Conservation (phyloP, 805 yeast genomes). For the Kodamaea laetipori region DNA sequence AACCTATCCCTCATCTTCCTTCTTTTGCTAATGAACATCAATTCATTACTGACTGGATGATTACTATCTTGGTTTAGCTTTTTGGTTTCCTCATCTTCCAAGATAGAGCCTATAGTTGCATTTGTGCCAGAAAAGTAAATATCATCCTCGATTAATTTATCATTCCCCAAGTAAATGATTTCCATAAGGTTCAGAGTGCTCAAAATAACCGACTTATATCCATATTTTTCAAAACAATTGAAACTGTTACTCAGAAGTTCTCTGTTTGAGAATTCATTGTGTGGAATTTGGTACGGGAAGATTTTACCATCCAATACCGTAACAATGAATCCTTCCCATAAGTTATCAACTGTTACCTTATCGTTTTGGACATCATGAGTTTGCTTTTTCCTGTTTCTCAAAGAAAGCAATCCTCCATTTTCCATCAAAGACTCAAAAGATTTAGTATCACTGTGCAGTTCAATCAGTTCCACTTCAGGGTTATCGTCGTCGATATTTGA, state of each 20-base stretch:
- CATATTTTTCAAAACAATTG: slow-evolving; percentile 68
- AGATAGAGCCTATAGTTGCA: slow-evolving; percentile 27
- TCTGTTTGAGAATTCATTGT: slow-evolving; percentile 33
- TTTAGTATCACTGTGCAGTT: not conserved
- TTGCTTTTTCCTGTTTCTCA: slow-evolving; percentile 20
- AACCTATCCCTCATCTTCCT: slow-evolving; percentile 27
- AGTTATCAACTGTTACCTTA: slow-evolving; percentile 14
- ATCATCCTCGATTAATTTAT: slow-evolving; percentile 64
- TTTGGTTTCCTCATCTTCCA: slow-evolving; percentile 19
- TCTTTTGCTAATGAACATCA: slow-evolving; percentile 56
- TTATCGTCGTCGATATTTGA: slow-evolving; percentile 22
- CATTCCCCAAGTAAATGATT: slow-evolving; percentile 73
- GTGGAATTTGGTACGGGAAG: slow-evolving; percentile 56
- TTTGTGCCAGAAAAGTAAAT: slow-evolving; percentile 47
- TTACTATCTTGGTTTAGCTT: slow-evolving; percentile 8
- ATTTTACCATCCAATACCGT: slow-evolving; percentile 64
- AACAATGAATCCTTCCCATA: slow-evolving; percentile 84
- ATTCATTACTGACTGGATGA: slow-evolving; percentile 41
- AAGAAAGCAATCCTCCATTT: slow-evolving; percentile 21
- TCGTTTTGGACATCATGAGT: not conserved
- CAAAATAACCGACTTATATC: slow-evolving; percentile 74
- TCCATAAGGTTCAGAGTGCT: slow-evolving; percentile 75
- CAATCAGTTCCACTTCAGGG: slow-evolving; percentile 20
- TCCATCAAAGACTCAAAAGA: slow-evolving; percentile 13
- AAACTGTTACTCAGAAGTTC: slow-evolving; percentile 52